Percentiles rank a stretch among this genome's conserved stretches.
These are phyloP conservation scores for Sporothrix brunneoviolacea DNA, from an alignment of 2,329 filamentous ascomycete species.

Conservation along the genomic window DNA sequence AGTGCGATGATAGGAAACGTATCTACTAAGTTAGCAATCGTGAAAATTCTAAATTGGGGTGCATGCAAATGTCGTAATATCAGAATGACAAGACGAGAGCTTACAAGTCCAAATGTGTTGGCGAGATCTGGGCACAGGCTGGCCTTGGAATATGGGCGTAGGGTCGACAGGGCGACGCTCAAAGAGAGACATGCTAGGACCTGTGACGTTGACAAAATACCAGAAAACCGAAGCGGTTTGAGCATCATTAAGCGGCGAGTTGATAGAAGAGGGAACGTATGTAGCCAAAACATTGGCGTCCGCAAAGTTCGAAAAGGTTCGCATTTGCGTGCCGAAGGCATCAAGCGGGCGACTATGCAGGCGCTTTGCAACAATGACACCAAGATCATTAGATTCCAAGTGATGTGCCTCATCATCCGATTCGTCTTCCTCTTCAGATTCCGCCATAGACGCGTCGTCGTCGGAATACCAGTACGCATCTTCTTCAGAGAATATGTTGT, in stretches of 20 bases:
- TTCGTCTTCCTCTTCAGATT: constrained; percentile 53
- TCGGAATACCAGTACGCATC: constrained; percentile 45
- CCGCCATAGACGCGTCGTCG: constrained; percentile 56
- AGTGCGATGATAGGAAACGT: constrained; percentile 79
- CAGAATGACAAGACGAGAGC: constrained; percentile 25
- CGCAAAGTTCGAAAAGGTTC: constrained; percentile 43
- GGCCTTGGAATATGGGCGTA: constrained; percentile 56
- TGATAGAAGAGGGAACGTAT: constrained; percentile 58
- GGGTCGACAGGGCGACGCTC: constrained; percentile 75
- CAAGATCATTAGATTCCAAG: constrained; percentile 34
- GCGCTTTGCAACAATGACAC: constrained; percentile 32
- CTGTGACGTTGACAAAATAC: constrained; percentile 87
- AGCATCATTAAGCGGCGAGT: constrained; percentile 70
- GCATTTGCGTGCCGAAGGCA: constrained; percentile 38
- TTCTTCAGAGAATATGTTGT: constrained; percentile 18
- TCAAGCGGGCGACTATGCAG: constrained; percentile 30
- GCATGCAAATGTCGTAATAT: background rate
- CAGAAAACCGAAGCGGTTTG: constrained; percentile 78
- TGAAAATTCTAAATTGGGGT: background rate
- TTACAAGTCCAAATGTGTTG: constrained; percentile 60
- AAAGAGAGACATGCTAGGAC: constrained; percentile 77
- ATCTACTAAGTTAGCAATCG: constrained; percentile 41
- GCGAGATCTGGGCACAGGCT: constrained; percentile 54
- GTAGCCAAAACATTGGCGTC: constrained; percentile 50
- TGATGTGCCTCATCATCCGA: constrained; percentile 30